Evolutionary conservation across 352 stramenopile species (phyloP), one percentile per base, ranked within the genome.

Genomic region (Phytophthora quininea): DNA sequence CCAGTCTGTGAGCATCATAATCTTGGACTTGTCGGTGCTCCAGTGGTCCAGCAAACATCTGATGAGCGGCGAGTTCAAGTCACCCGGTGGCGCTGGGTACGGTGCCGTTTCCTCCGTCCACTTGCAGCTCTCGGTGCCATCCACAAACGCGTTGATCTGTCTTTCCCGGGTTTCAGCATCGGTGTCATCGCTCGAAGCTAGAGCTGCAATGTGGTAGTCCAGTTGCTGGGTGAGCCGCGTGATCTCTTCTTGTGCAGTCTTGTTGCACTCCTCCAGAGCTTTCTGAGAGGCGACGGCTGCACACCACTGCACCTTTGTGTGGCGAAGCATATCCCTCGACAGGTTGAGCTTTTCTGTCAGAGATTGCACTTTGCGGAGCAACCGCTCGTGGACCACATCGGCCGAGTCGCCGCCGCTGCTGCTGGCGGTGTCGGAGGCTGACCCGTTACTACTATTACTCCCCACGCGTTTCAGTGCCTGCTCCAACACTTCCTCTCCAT

Each of bases 1-100:
- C 80, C 80, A 91, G 58, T 88, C 81, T 1, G 80, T 82, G 32
- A 91, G 64, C 37, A 46, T 61, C 71, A 83, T 85, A 49, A 80
- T 63, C 62, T 89, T 82, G 9, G 67, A 73, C 54, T 88, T 90
- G 67, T 91, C 83, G 11, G 75, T 84, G 45, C 68, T 90, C 83
- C 83, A 91, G 63, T 91, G 73, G 49, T 88, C 67, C 58, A 91
- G 59, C 37, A 91, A 64, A 60, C 79, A 83, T 52, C 74, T 75
- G 57, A 91, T 91, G 3, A 90, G 52, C 40, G 83, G 83, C 32
- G 83, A 91, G 52, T 89, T 87, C 29, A 91, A 38, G 51, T 91
- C 83, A 2, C 80, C 82, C 3, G 83, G 83, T 50, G 79, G 81
- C 33, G 83, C 80, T 31, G 80, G 77, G 60, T 84, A 89, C 15